phyloP scores from a whole-genome alignment of 2,329 filamentous ascomycete genomes.

The Dactylellina haptotyla region DNA sequence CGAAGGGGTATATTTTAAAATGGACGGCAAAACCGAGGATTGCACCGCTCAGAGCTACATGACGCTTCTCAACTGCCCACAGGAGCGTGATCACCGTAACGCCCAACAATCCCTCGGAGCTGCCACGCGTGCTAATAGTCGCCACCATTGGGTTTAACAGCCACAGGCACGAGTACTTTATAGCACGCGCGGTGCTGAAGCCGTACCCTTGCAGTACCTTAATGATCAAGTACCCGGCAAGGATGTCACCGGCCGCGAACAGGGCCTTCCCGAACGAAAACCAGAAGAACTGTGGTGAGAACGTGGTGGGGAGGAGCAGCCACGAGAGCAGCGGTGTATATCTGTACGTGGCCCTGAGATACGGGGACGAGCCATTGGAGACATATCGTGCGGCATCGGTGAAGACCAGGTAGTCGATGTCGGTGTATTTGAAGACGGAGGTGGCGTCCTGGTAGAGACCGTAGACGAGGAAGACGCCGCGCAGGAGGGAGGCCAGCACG shows the following conservation, averaged over 20 bases:
- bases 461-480: slow-evolving; percentile 80
- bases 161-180: slow-evolving; percentile 87
- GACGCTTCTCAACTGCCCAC: slow-evolving; percentile 77
- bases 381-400: slow-evolving; percentile 87
- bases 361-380: slow-evolving; percentile 76
- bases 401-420: slow-evolving; percentile 99
- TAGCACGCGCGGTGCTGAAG: slow-evolving; percentile 68
- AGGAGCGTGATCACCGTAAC: slow-evolving; percentile 84
- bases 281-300: slow-evolving; percentile 66
- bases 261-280: slow-evolving; percentile 88
- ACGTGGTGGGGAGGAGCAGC: slow-evolving; percentile 83
- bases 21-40: slow-evolving; percentile 87
- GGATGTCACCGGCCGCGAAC: slow-evolving; percentile 83
- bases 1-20: slow-evolving; percentile 99
- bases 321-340: slow-evolving; percentile 95
- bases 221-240: slow-evolving; percentile 82
- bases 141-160: slow-evolving; percentile 98
- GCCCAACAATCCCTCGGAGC: slow-evolving; percentile 88
- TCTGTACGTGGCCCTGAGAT: slow-evolving; percentile 90
- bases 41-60: slow-evolving; percentile 74
- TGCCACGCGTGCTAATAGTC: slow-evolving; percentile 92
- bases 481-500: slow-evolving; percentile 72
- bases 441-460: slow-evolving; percentile 91
- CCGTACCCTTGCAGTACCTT: slow-evolving; percentile 59
- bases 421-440: slow-evolving; percentile 95